These are phyloP conservation scores for Cetradonia linearis DNA, from an alignment of 495 filamentous ascomycete species.

Conservation along the genomic window DNA sequence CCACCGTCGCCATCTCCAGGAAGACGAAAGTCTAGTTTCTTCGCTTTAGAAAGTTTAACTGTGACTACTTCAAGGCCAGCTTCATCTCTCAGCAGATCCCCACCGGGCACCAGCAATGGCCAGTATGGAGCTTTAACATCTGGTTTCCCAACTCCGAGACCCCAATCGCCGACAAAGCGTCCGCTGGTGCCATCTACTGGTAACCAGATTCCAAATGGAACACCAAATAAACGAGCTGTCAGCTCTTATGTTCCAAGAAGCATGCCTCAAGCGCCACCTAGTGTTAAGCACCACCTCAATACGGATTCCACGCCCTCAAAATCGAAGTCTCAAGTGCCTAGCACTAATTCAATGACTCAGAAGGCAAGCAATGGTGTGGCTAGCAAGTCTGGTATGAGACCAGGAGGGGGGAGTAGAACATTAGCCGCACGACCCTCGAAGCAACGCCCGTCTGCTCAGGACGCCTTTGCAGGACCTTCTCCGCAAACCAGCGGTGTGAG, in stretches of 20 bases:
- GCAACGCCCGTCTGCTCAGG: conserved; percentile 11
- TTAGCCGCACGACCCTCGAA: conserved; percentile 17
- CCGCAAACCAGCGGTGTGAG: background rate
- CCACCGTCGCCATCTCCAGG: conserved; percentile 52
- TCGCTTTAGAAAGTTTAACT: conserved; percentile 46
- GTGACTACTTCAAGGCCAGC: conserved; percentile 45
- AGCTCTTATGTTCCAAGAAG: conserved; percentile 29
- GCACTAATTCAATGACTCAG: conserved; percentile 26
- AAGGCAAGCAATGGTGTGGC: background rate
- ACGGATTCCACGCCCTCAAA: conserved; percentile 40
- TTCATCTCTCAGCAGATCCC: conserved; percentile 41
- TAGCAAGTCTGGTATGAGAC: conserved; percentile 17
- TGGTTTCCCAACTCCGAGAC: conserved; percentile 25
- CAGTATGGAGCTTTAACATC: conserved; percentile 21
- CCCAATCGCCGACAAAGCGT: conserved; percentile 25
- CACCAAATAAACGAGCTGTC: conserved; percentile 29
- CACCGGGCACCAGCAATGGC: conserved; percentile 42
- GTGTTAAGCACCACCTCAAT: conserved; percentile 17
- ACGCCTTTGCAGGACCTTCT: conserved; percentile 10
- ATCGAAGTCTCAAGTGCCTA: conserved; percentile 30
- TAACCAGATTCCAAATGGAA: conserved; percentile 26
- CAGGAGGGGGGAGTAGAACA: conserved; percentile 30
- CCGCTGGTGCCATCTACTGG: conserved; percentile 22
- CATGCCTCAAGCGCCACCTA: conserved; percentile 18
- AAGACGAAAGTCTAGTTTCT: conserved; percentile 51